Evolutionary conservation across 2,329 filamentous ascomycete genomes (phyloP).

Genomic region (Periconia sp.): DNA sequence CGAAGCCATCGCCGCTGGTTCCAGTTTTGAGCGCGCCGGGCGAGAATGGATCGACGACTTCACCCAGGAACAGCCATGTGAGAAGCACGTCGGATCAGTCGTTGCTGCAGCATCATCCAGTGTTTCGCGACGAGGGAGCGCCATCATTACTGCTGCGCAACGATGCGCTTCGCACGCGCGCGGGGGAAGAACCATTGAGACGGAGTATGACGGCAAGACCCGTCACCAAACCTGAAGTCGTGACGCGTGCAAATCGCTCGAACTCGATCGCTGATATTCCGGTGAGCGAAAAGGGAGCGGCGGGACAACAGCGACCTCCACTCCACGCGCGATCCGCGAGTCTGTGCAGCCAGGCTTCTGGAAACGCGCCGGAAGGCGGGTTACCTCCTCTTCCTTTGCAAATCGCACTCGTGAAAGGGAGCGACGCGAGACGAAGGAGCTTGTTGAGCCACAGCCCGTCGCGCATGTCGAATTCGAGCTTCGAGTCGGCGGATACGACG

Average conservation of each 20-base stretch:
- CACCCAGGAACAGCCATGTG: conserved; percentile 19
- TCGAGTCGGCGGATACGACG: conserved; percentile 44
- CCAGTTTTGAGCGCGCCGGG: conserved; percentile 19
- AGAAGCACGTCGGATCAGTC: conserved; percentile 28
- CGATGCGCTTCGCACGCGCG: neutral
- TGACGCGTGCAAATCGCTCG: conserved; percentile 24
- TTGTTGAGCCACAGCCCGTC: conserved; percentile 36
- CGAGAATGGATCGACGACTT: conserved; percentile 6
- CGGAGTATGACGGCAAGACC: conserved; percentile 13
- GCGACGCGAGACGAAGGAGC: conserved; percentile 18
- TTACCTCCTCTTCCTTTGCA: conserved; percentile 47
- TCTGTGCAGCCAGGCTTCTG: conserved; percentile 21
- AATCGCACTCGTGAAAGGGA: conserved; percentile 28
- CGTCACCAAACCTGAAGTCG: conserved; percentile 8
- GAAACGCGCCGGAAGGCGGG: conserved; percentile 44
- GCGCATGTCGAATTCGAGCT: conserved; percentile 43
- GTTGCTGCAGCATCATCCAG: conserved; percentile 30
- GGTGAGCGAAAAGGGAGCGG: conserved; percentile 3
- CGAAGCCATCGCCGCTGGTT: conserved; percentile 32
- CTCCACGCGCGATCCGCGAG: conserved; percentile 25
- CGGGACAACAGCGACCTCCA: conserved; percentile 16
- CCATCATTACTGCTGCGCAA: neutral
- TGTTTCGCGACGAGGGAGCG: conserved; percentile 20
- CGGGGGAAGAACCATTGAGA: conserved; percentile 7
- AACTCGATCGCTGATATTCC: conserved; percentile 28